Evolutionary conservation across 352 stramenopile species (phyloP), one percentile per base, ranked within the genome.

Genomic region (Phytophthora foliorum): DNA sequence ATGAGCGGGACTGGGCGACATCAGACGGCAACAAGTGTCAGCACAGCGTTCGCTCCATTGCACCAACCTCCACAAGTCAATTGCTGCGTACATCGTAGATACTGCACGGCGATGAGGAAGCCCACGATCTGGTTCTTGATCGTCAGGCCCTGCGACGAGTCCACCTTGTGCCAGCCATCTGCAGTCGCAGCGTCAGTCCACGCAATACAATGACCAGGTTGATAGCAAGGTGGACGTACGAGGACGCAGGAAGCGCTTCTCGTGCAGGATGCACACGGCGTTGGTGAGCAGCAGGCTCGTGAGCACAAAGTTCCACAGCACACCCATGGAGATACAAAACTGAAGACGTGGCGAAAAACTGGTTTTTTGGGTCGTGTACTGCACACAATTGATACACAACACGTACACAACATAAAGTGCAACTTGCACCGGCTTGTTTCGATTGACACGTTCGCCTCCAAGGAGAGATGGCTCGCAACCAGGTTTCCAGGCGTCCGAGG

Each of bases 261-360:
- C 89, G 59, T 96, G 85, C 52, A 96, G 77, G 58, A 96, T 94
- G 63, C 88, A 92, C 55, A 96, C 81, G 31, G 86, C 86, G 71
- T 96, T 96, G 7, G 88, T 91, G 52, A 94, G 86, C 73, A 96
- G 57, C 56, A 96, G 69, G 41, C 88, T 95, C 71, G 89, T 89
- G 32, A 95, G 84, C 69, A 96, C 84, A 67, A 96, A 92, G 74
- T 95, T 92, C 89, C 89, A 96, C 57, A 96, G 73, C 49, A 93
- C 86, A 51, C 88, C 84, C 89, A 96, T 96, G 16, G 13, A 17
- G 21, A 48, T 25, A 36, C 46, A n/a, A 25, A 53, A 53, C 24
- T 52, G 24, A 48, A 64, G 31, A 69, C 58, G 52, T 63, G 42
- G 45, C 65, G 17, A 57, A 50, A 55, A 42, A n/a, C n/a, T 50